Base-by-base conservation (phyloP, 83 land plant species). In the Larix sibirica region DNA sequence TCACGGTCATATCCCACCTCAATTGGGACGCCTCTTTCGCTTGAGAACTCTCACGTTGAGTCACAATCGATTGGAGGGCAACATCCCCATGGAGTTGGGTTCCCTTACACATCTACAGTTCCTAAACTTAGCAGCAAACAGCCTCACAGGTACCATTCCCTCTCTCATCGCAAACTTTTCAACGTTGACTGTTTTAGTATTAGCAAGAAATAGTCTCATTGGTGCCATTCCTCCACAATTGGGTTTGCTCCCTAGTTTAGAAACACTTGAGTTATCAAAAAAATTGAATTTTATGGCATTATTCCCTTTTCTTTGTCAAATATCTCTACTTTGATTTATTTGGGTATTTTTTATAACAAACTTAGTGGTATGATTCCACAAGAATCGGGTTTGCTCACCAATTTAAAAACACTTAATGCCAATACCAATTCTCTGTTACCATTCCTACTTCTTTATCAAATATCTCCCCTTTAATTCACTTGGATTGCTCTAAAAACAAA, bases 61-160 rank as follows among this genome's bases (percentile, higher is more conserved):
- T 68, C 3, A 0, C 63, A 61, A 61, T 61, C 63, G 3, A 61
- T 61, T 61, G 62, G 20, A 61, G 62, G 62, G 62, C 3, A 61
- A 77, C 38, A 86, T 90, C 38, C 90, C 92, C 1, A 58, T 62
- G 0, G 24, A 82, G 14, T 82, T 90, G 47, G 16, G 84, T 59
- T 86, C 84, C 38, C 87, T 91, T 64, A 80, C 88, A 67, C 2
- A 76, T 31, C 61, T 83, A 18, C 40, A 74, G 47, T 4, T 0
- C 2, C 10, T 76, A 0, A 18, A 83, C 47, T 33, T 83, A 16
- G 59, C 1, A 47, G 28, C 62, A 17, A 83, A 83, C 79, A 4
- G 5, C 24, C 40, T 83, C 79, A 73, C 36, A 18, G 84, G 80
- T 60, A 75, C 13, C 44, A 36, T 83, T 24, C 84, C 84, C 38